phyloP scores from a whole-genome alignment of 2,329 filamentous ascomycete genomes.

The Orbilia oligospora region DNA sequence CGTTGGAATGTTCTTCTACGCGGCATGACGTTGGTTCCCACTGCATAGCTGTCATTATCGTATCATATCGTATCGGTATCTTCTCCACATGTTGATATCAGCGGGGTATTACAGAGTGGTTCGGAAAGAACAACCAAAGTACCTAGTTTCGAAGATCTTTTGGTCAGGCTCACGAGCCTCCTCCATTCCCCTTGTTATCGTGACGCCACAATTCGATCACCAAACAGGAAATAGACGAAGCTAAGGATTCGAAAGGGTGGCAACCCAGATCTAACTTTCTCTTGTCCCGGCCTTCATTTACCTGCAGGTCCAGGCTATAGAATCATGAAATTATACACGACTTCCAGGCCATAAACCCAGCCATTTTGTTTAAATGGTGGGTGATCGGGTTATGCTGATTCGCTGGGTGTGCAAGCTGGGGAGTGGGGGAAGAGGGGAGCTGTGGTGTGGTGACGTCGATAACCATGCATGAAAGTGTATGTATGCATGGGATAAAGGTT shows the following conservation, averaged over 20 bases:
- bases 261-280: constrained; percentile 36
- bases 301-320: constrained; percentile 48
- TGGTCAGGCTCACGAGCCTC: constrained; percentile 17
- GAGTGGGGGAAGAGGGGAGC: constrained; percentile 38
- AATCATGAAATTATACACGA: constrained; percentile 26
- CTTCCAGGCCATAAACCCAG: constrained; percentile 13
- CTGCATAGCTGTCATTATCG: constrained; percentile 37
- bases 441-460: constrained; percentile 54
- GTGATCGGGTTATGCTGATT: constrained; percentile 43
- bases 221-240: constrained; percentile 13
- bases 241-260: constrained; percentile 7
- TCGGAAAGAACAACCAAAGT: constrained; percentile 44
- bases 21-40: constrained; percentile 22
- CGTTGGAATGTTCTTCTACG: constrained; percentile 25
- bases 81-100: constrained; percentile 18
- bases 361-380: constrained; percentile 36
- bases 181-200: constrained; percentile 8
- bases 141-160: background rate
- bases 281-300: background rate
- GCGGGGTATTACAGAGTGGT: background rate
- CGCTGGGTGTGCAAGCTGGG: constrained; percentile 19
- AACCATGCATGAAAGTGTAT: constrained; percentile 27
- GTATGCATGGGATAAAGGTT: constrained; percentile 38
- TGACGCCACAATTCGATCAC: constrained; percentile 62
- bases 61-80: constrained; percentile 56